Base-by-base conservation (phyloP, 2,329 filamentous ascomycete genomes). In the Botrytis pseudocinerea region DNA sequence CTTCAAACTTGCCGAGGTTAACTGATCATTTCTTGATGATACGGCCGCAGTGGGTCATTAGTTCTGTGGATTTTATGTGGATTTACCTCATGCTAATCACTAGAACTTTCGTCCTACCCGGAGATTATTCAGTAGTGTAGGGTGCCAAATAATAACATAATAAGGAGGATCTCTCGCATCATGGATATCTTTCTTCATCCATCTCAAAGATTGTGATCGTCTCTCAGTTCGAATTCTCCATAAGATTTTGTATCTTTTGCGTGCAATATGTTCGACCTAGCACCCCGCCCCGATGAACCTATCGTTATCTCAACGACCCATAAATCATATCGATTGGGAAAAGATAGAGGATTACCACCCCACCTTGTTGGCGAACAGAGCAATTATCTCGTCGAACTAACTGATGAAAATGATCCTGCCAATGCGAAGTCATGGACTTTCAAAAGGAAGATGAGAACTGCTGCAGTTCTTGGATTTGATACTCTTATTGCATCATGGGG, bases 391-490 rank as follows among this genome's bases (percentile, higher is more conserved):
- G 73, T 74, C 22, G 73, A 74, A 38, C 35, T 74, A n/a, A 69
- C 64, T 16, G 71, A 57, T 20, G 65, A 74, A 22, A 54, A 73
- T 59, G 73, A 74, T 44, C 71, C 73, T 7, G 68, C 71, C 4
- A 70, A 73, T 38, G 73, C 73, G 28, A 73, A 74, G 32, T 73
- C 71, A 60, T 74, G 73, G 73, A 44, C 51, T 12, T 70, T 71
- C 22, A 38, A 46, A 25, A 65, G 70, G 38, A 71, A 71, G 46
- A 54, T 66, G 72, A 65, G 40, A 28, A 42, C 62, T 25, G 35
- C 46, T 48, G 57, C 80, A 69, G 69, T 81, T 10, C 81, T 81
- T 25, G 81, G 80, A 22, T 76, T 82, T 44, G 78, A 80, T 54
- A 74, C 71, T 16, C 42, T 76, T 16, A 44, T 68, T 5, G 66